Evolutionary conservation across 164 flowering plant genomes (phyloP).

Genomic region (Stephania cephalantha): DNA sequence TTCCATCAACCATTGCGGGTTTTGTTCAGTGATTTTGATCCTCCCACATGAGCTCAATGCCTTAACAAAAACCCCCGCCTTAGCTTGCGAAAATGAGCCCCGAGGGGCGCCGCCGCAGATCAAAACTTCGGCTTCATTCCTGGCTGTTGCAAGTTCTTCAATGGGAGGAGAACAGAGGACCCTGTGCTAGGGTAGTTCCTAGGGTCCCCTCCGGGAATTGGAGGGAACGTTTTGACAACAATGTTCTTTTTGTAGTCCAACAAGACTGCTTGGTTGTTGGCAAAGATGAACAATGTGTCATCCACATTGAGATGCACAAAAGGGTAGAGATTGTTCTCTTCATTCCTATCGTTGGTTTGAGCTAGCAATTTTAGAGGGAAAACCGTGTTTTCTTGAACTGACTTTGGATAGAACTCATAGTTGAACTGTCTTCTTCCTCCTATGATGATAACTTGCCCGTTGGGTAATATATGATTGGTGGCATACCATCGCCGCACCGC

Average conservation of each 20-base stretch:
- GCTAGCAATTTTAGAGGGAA: constrained; percentile 36
- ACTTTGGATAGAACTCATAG: constrained; percentile 72
- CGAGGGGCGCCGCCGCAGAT: constrained; percentile 55
- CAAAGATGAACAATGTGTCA: constrained; percentile 41
- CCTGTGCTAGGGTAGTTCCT: constrained; percentile 48
- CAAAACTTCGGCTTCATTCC: constrained; percentile 35
- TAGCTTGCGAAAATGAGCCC: constrained; percentile 25
- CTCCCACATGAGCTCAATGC: constrained; percentile 45
- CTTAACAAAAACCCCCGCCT: constrained; percentile 8
- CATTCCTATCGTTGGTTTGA: constrained; percentile 33
- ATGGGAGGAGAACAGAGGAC: constrained; percentile 39
- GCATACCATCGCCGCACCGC: constrained; percentile 61
- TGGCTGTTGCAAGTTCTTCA: constrained; percentile 12
- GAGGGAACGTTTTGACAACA: constrained; percentile 29
- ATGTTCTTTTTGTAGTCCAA: constrained; percentile 25
- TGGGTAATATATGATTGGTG: constrained; percentile 63
- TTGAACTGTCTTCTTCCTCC: constrained; percentile 70
- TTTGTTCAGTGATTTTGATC: constrained; percentile 33
- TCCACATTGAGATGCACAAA: constrained; percentile 39
- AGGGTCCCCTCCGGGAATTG: constrained; percentile 33
- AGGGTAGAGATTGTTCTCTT: constrained; percentile 48
- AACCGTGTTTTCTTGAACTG: background rate
- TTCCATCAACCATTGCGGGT: constrained; percentile 48
- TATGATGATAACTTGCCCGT: constrained; percentile 52
- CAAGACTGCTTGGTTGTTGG: constrained; percentile 35